phyloP scores from a whole-genome alignment of 2,329 filamentous ascomycete genomes.

The Sphaerostilbella broomeana region DNA sequence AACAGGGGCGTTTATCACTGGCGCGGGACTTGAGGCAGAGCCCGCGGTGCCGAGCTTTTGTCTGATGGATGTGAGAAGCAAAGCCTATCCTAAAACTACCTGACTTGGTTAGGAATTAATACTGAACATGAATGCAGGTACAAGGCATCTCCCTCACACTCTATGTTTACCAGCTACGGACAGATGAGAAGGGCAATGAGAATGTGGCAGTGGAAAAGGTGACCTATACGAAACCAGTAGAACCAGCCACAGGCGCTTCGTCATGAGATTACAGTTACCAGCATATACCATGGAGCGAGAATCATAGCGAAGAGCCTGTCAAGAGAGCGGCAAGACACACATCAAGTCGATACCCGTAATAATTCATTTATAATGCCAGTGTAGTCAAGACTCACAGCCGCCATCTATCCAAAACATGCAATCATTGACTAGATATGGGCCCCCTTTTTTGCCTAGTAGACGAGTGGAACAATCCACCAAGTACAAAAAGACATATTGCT shows the following conservation, averaged over 20 bases:
- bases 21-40: slow-evolving; percentile 53
- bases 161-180: slow-evolving; percentile 85
- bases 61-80: slow-evolving; percentile 82
- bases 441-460: slow-evolving; percentile 14
- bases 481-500: slow-evolving; percentile 17
- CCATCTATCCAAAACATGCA: slow-evolving; percentile 9
- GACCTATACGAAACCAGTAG: slow-evolving; percentile 72
- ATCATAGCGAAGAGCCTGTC: slow-evolving; percentile 5
- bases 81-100: background rate
- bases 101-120: slow-evolving; percentile 1
- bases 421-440: slow-evolving; percentile 14
- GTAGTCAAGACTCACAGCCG: background rate
- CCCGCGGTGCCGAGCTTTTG: slow-evolving; percentile 88
- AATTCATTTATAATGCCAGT: slow-evolving; percentile 8
- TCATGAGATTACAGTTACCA: too few relatives aligned
- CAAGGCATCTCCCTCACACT: slow-evolving; percentile 94
- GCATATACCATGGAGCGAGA: slow-evolving; percentile 2
- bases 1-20: slow-evolving; percentile 55
- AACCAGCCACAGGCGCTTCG: slow-evolving; percentile 46
- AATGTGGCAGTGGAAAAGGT: slow-evolving; percentile 82
- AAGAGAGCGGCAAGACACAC: slow-evolving; percentile 16
- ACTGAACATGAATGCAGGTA: slow-evolving; percentile 49
- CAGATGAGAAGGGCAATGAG: slow-evolving; percentile 68
- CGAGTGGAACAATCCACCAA: slow-evolving; percentile 17
- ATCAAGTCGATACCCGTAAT: slow-evolving; percentile 24